Evolutionary conservation across 805 yeast genomes (phyloP).

Genomic region (Komagataella mondaviorum): DNA sequence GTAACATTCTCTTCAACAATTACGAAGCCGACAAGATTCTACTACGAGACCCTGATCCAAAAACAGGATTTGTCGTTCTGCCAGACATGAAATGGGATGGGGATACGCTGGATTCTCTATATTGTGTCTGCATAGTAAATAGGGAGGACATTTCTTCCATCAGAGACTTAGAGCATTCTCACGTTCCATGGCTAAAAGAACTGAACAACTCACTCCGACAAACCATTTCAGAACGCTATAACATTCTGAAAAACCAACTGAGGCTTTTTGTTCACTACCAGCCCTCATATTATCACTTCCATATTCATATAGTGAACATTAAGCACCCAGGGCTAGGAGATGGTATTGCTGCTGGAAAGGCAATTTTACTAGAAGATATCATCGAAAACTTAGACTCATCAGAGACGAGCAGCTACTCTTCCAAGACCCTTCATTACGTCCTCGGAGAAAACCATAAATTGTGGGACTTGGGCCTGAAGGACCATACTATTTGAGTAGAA

Average conservation of each 20-base stretch:
- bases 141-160: constrained; percentile 57
- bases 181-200: constrained; percentile 41
- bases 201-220: constrained; percentile 30
- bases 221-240: constrained; percentile 34
- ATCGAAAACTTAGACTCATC: constrained; percentile 52
- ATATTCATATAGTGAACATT: constrained; percentile 76
- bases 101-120: constrained; percentile 49
- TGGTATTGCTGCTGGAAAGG: constrained; percentile 66
- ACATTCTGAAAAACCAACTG: constrained; percentile 39
- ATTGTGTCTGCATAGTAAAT: constrained; percentile 65
- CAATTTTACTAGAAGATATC: constrained; percentile 68
- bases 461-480: constrained; percentile 31
- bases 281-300: constrained; percentile 94
- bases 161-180: constrained; percentile 54
- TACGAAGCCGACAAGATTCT: constrained; percentile 79
- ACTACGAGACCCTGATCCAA: constrained; percentile 40
- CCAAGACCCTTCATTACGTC: constrained; percentile 47
- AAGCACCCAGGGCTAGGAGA: constrained; percentile 54
- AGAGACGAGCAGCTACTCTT: constrained; percentile 42
- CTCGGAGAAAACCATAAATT: constrained; percentile 70
- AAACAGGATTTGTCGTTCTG: constrained; percentile 54
- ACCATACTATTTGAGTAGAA: not conserved
- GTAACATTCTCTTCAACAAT: constrained; percentile 67
- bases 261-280: constrained; percentile 84
- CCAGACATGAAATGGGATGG: constrained; percentile 99